Conservation (phyloP, 768 basidiomycete species). For the Pleurotus djamor region DNA sequence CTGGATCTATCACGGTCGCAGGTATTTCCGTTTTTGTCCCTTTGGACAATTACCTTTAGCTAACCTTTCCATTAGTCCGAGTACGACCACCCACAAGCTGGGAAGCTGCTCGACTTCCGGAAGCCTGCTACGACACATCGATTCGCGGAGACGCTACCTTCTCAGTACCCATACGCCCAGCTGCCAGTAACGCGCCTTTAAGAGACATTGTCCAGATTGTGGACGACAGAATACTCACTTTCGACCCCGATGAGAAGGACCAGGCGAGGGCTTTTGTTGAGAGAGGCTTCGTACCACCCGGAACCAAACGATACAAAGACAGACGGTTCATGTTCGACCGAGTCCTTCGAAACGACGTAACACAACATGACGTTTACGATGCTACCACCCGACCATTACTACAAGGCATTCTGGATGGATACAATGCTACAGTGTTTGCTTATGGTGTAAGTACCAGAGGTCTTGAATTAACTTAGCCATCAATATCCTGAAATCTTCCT, state of each 20-base stretch:
- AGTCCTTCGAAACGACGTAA: conserved; percentile 80
- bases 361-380: conserved; percentile 86
- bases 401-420: conserved; percentile 85
- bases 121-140: conserved; percentile 64
- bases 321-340: conserved; percentile 96
- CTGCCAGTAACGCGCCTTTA: conserved; percentile 53
- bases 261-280: conserved; percentile 77
- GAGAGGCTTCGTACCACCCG: conserved; percentile 80
- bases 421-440: conserved; percentile 96
- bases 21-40: conserved; percentile 38
- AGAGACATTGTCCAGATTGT: conserved; percentile 84
- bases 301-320: conserved; percentile 94
- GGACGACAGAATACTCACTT: conserved; percentile 93
- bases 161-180: conserved; percentile 57
- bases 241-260: conserved; percentile 94
- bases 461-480: not conserved
- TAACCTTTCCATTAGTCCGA: conserved; percentile 58
- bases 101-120: conserved; percentile 85
- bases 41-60: conserved; percentile 13
- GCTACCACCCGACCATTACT: conserved; percentile 85
- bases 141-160: conserved; percentile 87
- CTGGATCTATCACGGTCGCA: conserved; percentile 87
- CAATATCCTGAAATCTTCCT: conserved; percentile 9
- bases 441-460: conserved; percentile 75
- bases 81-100: conserved; percentile 84